phyloP scores from a whole-genome alignment of 176 grass and related monocot genomes.

The Canna indica region DNA sequence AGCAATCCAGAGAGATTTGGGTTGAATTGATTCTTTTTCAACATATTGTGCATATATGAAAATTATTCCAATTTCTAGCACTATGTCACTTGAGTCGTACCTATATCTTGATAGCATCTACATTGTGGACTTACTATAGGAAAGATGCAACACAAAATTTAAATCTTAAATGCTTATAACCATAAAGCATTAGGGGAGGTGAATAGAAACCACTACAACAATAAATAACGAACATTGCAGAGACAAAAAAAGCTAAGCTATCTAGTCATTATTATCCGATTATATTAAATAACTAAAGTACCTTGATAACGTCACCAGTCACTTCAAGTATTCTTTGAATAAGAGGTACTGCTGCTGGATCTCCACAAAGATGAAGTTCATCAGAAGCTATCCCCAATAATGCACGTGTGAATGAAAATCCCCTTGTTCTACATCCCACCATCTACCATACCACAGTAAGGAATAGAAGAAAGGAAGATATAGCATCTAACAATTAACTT shows the following conservation, averaged over 20 bases:
- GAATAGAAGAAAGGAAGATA: constrained; percentile 23
- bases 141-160: background rate
- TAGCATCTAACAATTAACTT: background rate
- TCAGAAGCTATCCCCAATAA: constrained; percentile 86
- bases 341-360: constrained; percentile 88
- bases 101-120: too few relatives aligned
- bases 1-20: too few relatives aligned
- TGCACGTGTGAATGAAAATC: constrained; percentile 87
- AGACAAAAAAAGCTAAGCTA: background rate
- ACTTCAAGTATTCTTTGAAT: constrained; percentile 78
- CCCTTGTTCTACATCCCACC: constrained; percentile 85
- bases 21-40: too few relatives aligned
- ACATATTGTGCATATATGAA: too few relatives aligned
- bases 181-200: background rate
- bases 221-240: background rate
- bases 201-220: background rate
- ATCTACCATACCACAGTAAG: constrained; percentile 37
- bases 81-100: too few relatives aligned
- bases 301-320: constrained; percentile 80
- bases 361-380: constrained; percentile 96
- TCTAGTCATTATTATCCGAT: background rate
- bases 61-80: too few relatives aligned
- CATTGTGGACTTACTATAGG: background rate
- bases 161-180: background rate
- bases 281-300: constrained; percentile 24